Base-by-base conservation (phyloP, 2,329 filamentous ascomycete species). In the Phyllosticta citriasiana region DNA sequence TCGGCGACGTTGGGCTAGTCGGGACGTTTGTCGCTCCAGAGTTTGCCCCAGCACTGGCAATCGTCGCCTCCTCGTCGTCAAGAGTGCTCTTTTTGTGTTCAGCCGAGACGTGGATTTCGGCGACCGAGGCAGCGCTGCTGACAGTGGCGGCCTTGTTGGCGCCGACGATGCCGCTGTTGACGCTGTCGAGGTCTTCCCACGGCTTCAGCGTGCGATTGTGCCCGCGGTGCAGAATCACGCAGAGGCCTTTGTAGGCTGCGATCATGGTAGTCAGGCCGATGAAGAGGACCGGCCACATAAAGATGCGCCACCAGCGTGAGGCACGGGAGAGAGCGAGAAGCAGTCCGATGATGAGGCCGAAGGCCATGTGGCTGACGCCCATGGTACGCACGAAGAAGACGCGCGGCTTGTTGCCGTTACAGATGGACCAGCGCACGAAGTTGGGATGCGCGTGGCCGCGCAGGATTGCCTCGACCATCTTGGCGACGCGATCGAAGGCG, bases 371-470 rank as follows among this genome's bases (percentile, higher is more conserved):
- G 6, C 74, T 77, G 19, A 84, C 74, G 19, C 89, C 88, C 2
- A 91, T 79, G 6, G 78, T 79, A 25, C 84, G 83, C 3, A 88
- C 88, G 69, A 91, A 91, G 63, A 82, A 75, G 60, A 90, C 84
- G 50, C 89, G 87, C 19, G 87, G 80, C 27, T 82, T 82, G 71
- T 92, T 94, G 67, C 88, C 88, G 72, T 94, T 94, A 79, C 86
- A 88, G 72, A 92, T 89, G 55, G 84, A 85, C 88, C 88, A 93
- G 62, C 88, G 84, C 66, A 94, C 85, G 77, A 93, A 93, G 76
- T 93, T 93, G 66, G 88, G 88, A 68, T 93, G 89, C 1, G 88
- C 84, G 71, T 93, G 88, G 65, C 82, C 81, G 40, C 89, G 86
- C 3, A 94, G 83, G 5, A 82, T 81, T 68, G 80, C 82, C 69